Conservation (phyloP, 768 basidiomycete genomes). For the Rickenella mellea region DNA sequence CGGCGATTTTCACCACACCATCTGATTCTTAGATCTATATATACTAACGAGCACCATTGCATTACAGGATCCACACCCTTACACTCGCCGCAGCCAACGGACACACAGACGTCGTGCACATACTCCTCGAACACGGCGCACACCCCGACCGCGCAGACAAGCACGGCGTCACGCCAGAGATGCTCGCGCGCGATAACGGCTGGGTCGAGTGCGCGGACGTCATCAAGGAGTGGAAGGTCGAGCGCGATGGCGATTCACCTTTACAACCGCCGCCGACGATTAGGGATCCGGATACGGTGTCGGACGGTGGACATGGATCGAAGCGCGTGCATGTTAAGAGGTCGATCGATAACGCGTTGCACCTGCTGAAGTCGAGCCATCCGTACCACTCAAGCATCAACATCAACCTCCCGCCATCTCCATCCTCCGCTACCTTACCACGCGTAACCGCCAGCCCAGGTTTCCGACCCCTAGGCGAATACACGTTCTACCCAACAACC, state of each 20-base stretch:
- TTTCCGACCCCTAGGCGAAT: conserved; percentile 31
- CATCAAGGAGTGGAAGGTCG: conserved; percentile 54
- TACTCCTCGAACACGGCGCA: conserved; percentile 81
- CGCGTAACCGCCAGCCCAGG: conserved; percentile 23
- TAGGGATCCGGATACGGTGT: conserved; percentile 14
- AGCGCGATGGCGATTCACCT: conserved; percentile 58
- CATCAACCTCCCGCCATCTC: conserved; percentile 19
- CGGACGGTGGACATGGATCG: conserved; percentile 6
- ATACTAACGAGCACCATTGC: background rate
- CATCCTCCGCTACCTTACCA: conserved; percentile 6
- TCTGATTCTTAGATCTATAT: background rate
- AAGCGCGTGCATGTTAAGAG: conserved; percentile 60
- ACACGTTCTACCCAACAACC: conserved; percentile 37
- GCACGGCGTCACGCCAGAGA: conserved; percentile 81
- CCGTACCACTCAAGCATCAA: conserved; percentile 7
- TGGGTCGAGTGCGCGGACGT: conserved; percentile 71
- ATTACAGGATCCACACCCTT: conserved; percentile 86
- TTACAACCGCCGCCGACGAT: conserved; percentile 29
- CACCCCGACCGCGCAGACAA: conserved; percentile 79
- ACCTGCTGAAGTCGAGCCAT: conserved; percentile 32
- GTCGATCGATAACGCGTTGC: conserved; percentile 67
- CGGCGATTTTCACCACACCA: conserved; percentile 69
- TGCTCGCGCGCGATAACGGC: conserved; percentile 71
- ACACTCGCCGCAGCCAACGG: conserved; percentile 95
- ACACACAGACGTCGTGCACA: conserved; percentile 65